Percentiles rank a stretch among this genome's conserved stretches.
Evolutionary conservation across 176 grass and related monocot genomes (phyloP).

Genomic region (Saccharum spontaneum): DNA sequence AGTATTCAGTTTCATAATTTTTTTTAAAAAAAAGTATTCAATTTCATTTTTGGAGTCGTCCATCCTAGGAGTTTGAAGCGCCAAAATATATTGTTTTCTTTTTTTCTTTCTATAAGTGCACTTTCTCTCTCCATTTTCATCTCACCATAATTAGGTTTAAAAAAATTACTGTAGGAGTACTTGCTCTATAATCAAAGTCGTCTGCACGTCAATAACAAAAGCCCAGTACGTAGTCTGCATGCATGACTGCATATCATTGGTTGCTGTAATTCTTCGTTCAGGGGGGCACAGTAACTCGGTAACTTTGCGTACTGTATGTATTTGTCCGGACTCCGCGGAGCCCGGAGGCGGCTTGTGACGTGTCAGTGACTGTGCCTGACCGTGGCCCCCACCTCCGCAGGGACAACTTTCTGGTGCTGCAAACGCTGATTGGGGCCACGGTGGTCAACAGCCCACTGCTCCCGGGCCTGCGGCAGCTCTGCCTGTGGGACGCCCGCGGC

Average conservation of each 20-base stretch:
- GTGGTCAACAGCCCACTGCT: conserved; percentile 41
- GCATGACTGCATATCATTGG: neutral
- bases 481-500: conserved; percentile 51
- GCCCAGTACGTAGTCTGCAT: no score
- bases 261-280: neutral
- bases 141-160: neutral
- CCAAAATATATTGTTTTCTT: neutral
- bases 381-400: neutral
- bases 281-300: neutral
- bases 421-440: conserved; percentile 56
- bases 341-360: no score
- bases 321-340: no score
- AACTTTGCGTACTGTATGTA: neutral
- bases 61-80: no score
- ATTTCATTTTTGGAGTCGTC: neutral
- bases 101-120: neutral
- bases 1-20: no score
- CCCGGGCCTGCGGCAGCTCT: conserved; percentile 42
- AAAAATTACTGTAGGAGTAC: neutral
- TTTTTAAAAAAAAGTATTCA: neutral
- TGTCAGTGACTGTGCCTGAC: neutral
- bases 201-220: neutral
- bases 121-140: neutral
- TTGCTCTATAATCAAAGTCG: neutral
- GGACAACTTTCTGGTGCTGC: conserved; percentile 88